A percentile compares a stretch with the other conserved stretches of the same genome.
phyloP scores from a whole-genome alignment of 345 rosid genomes.

The Eucalyptus brandiana region DNA sequence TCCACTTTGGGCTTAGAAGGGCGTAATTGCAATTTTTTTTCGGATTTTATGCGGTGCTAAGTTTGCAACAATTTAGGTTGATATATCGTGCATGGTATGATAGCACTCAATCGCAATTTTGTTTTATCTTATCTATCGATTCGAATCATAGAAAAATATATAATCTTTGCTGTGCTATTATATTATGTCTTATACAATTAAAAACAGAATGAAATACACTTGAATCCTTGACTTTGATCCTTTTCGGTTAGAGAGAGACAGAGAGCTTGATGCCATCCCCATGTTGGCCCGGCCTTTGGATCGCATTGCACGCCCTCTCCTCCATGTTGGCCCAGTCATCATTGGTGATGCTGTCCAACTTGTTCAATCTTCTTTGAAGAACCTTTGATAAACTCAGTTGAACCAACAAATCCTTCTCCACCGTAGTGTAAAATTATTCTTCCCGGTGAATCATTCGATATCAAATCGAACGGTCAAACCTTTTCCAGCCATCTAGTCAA shows the following conservation, averaged over 20 bases:
- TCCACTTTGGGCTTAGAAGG: neutral
- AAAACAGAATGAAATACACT: neutral
- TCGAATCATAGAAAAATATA: neutral
- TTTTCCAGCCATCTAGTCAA: too few relatives aligned
- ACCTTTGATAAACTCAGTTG: too few relatives aligned
- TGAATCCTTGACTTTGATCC: neutral
- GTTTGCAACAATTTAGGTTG: neutral
- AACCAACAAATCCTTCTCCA: too few relatives aligned
- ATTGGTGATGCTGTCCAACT: accelerated
- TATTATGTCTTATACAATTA: neutral
- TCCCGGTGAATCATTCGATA: too few relatives aligned
- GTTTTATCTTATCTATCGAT: neutral
- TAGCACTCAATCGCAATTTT: neutral
- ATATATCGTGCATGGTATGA: neutral
- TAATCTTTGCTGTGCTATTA: neutral
- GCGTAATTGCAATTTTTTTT: neutral
- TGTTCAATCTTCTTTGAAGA: too few relatives aligned
- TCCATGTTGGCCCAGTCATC: too few relatives aligned
- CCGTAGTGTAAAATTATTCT: too few relatives aligned
- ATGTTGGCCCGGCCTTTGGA: too few relatives aligned
- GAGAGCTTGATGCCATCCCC: neutral
- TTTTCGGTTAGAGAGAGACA: neutral
- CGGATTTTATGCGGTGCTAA: neutral
- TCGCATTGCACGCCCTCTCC: too few relatives aligned
- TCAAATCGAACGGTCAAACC: too few relatives aligned